Percentiles rank a stretch among this genome's conserved stretches.
Evolutionary conservation across 495 filamentous ascomycete genomes (phyloP).

Genomic region (Aspergillus cavernicola): DNA sequence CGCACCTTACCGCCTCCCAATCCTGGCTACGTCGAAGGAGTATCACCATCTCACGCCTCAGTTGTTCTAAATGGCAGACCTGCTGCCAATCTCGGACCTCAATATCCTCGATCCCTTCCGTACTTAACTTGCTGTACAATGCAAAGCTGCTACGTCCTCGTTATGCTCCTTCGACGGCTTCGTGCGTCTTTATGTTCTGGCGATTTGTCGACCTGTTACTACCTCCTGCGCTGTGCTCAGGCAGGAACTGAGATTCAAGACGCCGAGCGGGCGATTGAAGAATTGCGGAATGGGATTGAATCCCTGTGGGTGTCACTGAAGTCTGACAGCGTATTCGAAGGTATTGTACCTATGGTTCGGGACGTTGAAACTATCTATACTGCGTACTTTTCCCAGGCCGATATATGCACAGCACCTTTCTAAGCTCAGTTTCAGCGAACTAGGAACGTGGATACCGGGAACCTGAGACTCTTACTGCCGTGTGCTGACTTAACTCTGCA

Average conservation of each 20-base stretch:
- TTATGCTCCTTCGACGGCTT: neutral
- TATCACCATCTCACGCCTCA: neutral
- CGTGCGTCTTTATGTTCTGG: neutral
- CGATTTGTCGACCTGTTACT: neutral
- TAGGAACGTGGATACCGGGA: too few species aligned
- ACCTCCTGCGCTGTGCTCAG: neutral
- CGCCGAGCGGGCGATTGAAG: slow-evolving; percentile 7
- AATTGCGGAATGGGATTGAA: slow-evolving; percentile 3
- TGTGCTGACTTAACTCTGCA: too few species aligned
- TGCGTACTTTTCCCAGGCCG: neutral
- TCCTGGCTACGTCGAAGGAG: slow-evolving; percentile 1
- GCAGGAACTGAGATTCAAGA: slow-evolving; percentile 5
- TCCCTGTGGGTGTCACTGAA: neutral
- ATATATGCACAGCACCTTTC: too few species aligned
- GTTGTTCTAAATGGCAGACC: neutral
- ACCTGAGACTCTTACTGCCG: too few species aligned
- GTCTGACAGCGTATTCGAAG: neutral
- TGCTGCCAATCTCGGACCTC: neutral
- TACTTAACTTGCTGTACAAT: slow-evolving; percentile 2
- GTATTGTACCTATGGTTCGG: neutral
- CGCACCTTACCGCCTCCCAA: slow-evolving; percentile 7
- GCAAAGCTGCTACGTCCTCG: slow-evolving; percentile 5
- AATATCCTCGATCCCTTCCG: slow-evolving; percentile 3
- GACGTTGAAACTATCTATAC: neutral
- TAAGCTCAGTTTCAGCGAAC: too few species aligned